Base-by-base conservation (phyloP, 2,329 filamentous ascomycete genomes). In the Madurella mycetomatis region DNA sequence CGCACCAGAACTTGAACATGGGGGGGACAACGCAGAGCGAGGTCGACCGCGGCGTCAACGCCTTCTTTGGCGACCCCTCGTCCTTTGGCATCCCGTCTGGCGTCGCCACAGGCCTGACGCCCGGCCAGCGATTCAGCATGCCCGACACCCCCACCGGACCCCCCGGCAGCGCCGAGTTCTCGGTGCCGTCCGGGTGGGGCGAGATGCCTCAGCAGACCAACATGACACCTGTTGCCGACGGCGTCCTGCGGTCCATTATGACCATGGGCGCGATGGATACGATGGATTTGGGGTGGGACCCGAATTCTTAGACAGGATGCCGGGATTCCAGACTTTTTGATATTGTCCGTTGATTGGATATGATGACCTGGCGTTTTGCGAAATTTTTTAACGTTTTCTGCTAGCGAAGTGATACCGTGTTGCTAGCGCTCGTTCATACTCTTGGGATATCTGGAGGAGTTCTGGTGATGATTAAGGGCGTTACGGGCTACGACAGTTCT, bases 191-290 rank as follows among this genome's bases (percentile, higher is more conserved):
- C 40, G 72, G 71, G 2, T 81, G 81, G 79, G 63, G 68, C 32
- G 67, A 73, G 44, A 63, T 76, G 32, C 62, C 69, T 41, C 70
- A 69, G 17, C 72, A 76, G 49, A 67, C 72, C 16, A 76, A 73
- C 9, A 78, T 83, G 70, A 78, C 78, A 17, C 79, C 79, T 5
- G 76, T 82, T 13, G 76, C 79, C 0, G 81, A 84, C 47, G 80
- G 81, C 0, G 75, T 85, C 42, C 67, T 85, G 45, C 72, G 79
- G 54, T 76, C 79, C 9, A 68, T 84, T 53, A 81, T 83, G 76
- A 78, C 76, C 51, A 77, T 84, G 71, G 78, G 77, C 8, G 73
- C 80, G 0, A 81, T 85, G 75, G 81, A 85, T 59, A 76, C 77
- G 11, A 82, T 85, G 78, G 81, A 82, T 12, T 50, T 69, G 40